These are phyloP conservation scores for Quercus lobata DNA, from an alignment of 331 rosid species.

Conservation along the genomic window DNA sequence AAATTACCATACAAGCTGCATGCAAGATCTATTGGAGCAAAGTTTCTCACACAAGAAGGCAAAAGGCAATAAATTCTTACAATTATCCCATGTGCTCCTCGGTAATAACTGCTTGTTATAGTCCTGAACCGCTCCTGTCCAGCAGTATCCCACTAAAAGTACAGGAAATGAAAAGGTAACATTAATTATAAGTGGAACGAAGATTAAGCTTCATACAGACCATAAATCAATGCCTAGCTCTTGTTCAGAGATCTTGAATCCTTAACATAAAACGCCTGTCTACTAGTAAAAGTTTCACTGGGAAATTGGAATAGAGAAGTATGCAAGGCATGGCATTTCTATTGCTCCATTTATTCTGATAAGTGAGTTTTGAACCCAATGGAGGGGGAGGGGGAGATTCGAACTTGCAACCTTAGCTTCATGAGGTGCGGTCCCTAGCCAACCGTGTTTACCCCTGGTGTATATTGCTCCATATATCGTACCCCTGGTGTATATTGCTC, in stretches of 20 bases:
- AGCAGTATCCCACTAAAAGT: conserved; percentile 89
- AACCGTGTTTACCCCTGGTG: too few relatives aligned
- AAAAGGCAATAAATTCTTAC: conserved; percentile 35
- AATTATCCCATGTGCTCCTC: conserved; percentile 99
- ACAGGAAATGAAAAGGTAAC: conserved; percentile 5
- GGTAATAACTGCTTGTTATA: conserved; percentile 95
- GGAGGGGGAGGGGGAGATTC: too few relatives aligned
- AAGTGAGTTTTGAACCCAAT: too few relatives aligned
- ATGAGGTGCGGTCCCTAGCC: too few relatives aligned
- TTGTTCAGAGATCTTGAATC: not conserved
- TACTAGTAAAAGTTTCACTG: not conserved
- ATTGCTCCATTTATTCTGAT: not conserved
- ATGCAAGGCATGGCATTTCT: not conserved
- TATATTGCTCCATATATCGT: not conserved
- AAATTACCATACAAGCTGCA: not conserved
- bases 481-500: too few relatives aligned
- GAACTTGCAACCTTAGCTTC: too few relatives aligned
- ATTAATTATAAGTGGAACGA: not conserved
- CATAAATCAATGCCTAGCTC: not conserved
- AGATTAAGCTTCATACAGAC: not conserved
- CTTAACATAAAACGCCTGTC: not conserved
- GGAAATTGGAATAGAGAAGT: not conserved
- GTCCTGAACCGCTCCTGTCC: conserved; percentile 99
- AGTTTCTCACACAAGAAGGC: not conserved
- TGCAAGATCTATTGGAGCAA: not conserved